Conservation (phyloP, 306 rosid genomes). For the Sophora flavescens region DNA sequence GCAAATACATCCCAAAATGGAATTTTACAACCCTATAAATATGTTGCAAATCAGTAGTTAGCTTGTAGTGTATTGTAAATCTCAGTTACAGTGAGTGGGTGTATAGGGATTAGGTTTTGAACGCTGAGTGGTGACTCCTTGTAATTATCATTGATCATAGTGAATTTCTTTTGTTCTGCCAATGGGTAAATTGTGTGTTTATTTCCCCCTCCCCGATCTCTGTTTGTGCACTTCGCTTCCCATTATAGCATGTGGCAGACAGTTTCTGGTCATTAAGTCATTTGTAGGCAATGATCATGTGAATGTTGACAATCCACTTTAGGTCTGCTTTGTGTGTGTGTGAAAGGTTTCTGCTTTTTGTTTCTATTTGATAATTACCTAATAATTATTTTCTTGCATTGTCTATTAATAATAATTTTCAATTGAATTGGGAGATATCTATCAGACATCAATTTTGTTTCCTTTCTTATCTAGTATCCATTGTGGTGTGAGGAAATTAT, state of each 20-base stretch:
- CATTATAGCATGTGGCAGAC: conserved; percentile 4
- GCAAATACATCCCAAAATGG: conserved; percentile 8
- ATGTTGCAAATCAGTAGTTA: conserved; percentile 23
- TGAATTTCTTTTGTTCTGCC: conserved; percentile 17
- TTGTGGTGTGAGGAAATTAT: neutral
- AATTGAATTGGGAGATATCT: conserved; percentile 27
- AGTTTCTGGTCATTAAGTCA: conserved; percentile 3
- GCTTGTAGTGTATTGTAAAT: conserved; percentile 22
- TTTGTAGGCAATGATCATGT: neutral
- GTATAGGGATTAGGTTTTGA: neutral
- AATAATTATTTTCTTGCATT: neutral
- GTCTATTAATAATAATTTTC: conserved; percentile 3
- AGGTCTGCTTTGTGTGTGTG: neutral
- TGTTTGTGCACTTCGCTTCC: neutral
- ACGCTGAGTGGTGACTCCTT: neutral
- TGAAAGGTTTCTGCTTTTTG: conserved; percentile 19
- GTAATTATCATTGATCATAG: conserved; percentile 1
- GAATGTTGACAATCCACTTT: neutral
- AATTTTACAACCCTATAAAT: conserved; percentile 1
- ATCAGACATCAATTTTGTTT: neutral
- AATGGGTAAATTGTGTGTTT: neutral
- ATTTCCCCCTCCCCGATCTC: conserved; percentile 20
- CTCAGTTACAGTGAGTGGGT: neutral
- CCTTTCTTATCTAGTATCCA: neutral
- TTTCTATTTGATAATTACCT: conserved; percentile 3